phyloP scores from a whole-genome alignment of 305 asterid genomes.

The Plantago coronopus region DNA sequence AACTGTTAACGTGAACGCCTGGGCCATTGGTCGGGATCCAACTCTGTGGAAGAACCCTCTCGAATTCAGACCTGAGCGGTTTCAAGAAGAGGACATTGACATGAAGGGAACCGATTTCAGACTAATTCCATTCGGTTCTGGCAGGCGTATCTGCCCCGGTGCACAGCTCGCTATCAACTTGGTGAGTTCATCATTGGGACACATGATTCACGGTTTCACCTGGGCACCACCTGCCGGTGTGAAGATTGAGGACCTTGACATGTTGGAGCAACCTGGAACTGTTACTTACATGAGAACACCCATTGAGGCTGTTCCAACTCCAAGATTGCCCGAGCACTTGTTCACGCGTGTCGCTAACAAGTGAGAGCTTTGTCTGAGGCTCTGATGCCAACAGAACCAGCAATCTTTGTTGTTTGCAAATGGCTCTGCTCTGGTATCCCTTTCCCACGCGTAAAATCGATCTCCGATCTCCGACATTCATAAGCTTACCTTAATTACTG shows the following conservation, averaged over 20 bases:
- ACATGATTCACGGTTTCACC: conserved; percentile 52
- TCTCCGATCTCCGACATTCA: too few relatives aligned
- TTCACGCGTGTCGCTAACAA: conserved; percentile 50
- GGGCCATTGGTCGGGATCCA: conserved; percentile 65
- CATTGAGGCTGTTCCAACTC: conserved; percentile 38
- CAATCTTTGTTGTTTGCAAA: too few relatives aligned
- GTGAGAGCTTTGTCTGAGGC: too few relatives aligned
- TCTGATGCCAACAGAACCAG: conserved; percentile 12
- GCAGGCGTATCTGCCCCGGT: conserved; percentile 65
- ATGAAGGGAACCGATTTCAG: conserved; percentile 65
- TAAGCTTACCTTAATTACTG: too few relatives aligned
- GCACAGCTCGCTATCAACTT: conserved; percentile 63
- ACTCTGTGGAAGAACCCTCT: conserved; percentile 46
- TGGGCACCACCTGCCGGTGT: conserved; percentile 41
- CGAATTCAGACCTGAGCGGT: conserved; percentile 53
- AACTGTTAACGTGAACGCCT: conserved; percentile 52
- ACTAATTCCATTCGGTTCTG: conserved; percentile 61
- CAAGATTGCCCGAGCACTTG: conserved; percentile 46
- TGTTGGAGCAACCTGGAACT: conserved; percentile 64
- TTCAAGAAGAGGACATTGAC: conserved; percentile 55
- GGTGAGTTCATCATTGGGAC: conserved; percentile 61
- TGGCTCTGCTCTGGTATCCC: too few relatives aligned
- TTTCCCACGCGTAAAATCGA: too few relatives aligned
- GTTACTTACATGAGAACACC: conserved; percentile 65
- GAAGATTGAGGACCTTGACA: conserved; percentile 51